phyloP scores from a whole-genome alignment of 2,329 filamentous ascomycete genomes.

The Colletotrichum sp. region DNA sequence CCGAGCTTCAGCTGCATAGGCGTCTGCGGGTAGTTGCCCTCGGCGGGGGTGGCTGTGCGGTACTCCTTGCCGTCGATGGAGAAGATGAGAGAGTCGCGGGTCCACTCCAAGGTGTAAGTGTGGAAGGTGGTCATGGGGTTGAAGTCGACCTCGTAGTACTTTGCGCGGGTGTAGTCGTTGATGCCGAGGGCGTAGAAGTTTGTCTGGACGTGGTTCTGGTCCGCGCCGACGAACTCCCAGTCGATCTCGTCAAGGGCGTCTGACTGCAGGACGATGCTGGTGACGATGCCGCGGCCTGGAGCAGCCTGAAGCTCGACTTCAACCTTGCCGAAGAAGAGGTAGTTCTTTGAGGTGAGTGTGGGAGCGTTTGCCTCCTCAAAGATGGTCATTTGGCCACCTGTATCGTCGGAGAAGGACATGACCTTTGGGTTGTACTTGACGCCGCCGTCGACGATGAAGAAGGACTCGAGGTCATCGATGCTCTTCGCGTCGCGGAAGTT shows the following conservation, averaged over 20 bases:
- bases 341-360: conserved; percentile 47
- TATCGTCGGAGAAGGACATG: conserved; percentile 36
- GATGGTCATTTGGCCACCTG: conserved; percentile 56
- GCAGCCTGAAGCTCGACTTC: conserved; percentile 51
- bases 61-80: conserved; percentile 56
- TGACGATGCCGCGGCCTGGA: conserved; percentile 53
- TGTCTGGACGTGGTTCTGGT: conserved; percentile 42
- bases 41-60: conserved; percentile 52
- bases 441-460: conserved; percentile 62
- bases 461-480: conserved; percentile 40
- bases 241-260: conserved; percentile 60
- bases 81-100: conserved; percentile 61
- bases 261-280: conserved; percentile 53
- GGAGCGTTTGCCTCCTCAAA: conserved; percentile 52
- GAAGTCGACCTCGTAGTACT: conserved; percentile 49
- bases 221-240: conserved; percentile 45
- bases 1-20: conserved; percentile 72
- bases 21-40: conserved; percentile 70
- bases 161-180: conserved; percentile 58
- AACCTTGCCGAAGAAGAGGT: conserved; percentile 59
- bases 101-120: conserved; percentile 75
- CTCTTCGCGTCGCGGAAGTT: conserved; percentile 30
- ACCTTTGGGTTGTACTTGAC: conserved; percentile 43
- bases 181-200: conserved; percentile 63
- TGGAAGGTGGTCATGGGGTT: conserved; percentile 51